These are phyloP conservation scores for Pseudocercospora crystallina DNA, from an alignment of 2,329 filamentous ascomycete genomes.

Conservation along the genomic window DNA sequence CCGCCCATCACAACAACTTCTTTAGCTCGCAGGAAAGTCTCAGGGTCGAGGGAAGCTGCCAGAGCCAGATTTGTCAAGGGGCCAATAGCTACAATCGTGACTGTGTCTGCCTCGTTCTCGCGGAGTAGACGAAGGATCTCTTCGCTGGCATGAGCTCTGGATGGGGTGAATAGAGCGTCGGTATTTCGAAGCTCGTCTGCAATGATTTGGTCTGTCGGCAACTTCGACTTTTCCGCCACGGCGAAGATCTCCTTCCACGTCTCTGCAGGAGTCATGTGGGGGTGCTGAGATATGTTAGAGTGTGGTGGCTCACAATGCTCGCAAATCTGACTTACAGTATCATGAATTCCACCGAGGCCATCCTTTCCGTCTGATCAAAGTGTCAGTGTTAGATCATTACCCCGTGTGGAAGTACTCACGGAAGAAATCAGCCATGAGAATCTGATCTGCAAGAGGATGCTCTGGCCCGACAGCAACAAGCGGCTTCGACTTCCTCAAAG, in stretches of 20 bases:
- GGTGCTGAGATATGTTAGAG: slow-evolving; percentile 39
- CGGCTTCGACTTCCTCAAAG: slow-evolving; percentile 68
- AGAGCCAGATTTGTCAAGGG: slow-evolving; percentile 92
- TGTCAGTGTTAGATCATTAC: slow-evolving; percentile 9
- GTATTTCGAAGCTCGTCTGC: slow-evolving; percentile 39
- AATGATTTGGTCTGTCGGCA: slow-evolving; percentile 35
- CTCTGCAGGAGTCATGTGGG: slow-evolving; percentile 48
- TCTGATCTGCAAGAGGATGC: slow-evolving; percentile 79
- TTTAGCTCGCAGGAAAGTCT: slow-evolving; percentile 83
- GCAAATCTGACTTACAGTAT: slow-evolving; percentile 35
- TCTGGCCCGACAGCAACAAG: slow-evolving; percentile 79
- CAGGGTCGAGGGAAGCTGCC: slow-evolving; percentile 83
- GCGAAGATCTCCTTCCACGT: slow-evolving; percentile 50
- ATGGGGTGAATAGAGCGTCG: slow-evolving; percentile 68
- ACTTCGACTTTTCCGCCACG: slow-evolving; percentile 29
- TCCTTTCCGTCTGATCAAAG: slow-evolving; percentile 45
- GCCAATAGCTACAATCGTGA: slow-evolving; percentile 87
- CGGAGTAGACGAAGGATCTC: slow-evolving; percentile 85
- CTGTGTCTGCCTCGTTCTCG: slow-evolving; percentile 74
- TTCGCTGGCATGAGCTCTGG: slow-evolving; percentile 69
- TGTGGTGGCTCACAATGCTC: background rate
- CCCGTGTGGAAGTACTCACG: slow-evolving; percentile 56
- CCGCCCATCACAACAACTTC: slow-evolving; percentile 97
- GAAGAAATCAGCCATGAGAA: slow-evolving; percentile 71
- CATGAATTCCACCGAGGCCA: slow-evolving; percentile 50